Evolutionary conservation across 2,329 filamentous ascomycete genomes (phyloP).

Genomic region (Cylindrodendrum hubeiense): DNA sequence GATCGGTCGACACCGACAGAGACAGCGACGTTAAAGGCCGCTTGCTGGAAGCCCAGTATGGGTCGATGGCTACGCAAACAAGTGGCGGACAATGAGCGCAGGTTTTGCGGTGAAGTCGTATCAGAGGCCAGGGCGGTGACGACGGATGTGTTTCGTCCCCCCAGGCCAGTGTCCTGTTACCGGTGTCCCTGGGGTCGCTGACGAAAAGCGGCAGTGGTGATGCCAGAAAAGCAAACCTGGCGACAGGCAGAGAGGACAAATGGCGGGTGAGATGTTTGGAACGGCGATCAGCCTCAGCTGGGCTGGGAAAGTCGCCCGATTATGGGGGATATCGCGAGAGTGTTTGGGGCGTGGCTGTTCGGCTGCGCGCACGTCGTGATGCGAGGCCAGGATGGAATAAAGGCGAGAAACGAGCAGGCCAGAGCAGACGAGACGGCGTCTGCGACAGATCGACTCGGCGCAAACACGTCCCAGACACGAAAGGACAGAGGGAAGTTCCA

Average conservation of each 20-base stretch:
- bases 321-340: slow-evolving; percentile 5
- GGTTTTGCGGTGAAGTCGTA: slow-evolving; percentile 22
- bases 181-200: slow-evolving; percentile 43
- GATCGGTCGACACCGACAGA: slow-evolving; percentile 12
- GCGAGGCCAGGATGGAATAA: slow-evolving; percentile 12
- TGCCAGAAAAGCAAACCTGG: slow-evolving; percentile 5
- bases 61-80: slow-evolving; percentile 10
- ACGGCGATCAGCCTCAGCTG: slow-evolving; percentile 26
- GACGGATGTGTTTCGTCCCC: slow-evolving; percentile 41
- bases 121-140: slow-evolving; percentile 23
- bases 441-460: slow-evolving; percentile 31
- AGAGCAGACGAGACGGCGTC: slow-evolving; percentile 10
- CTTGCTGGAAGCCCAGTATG: slow-evolving; percentile 1
- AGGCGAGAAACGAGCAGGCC: slow-evolving; percentile 19
- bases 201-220: background rate
- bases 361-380: background rate
- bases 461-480: slow-evolving; percentile 36
- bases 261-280: background rate
- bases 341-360: background rate
- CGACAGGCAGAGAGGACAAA: background rate
- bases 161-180: slow-evolving; percentile 43
- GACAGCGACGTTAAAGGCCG: slow-evolving; percentile 1
- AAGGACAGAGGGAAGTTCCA: slow-evolving; percentile 41
- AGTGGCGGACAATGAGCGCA: slow-evolving; percentile 8
- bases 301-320: slow-evolving; percentile 7